Evolutionary conservation across 129 eudicot genomes (phyloP).

Genomic region (Flaveria bidentis): DNA sequence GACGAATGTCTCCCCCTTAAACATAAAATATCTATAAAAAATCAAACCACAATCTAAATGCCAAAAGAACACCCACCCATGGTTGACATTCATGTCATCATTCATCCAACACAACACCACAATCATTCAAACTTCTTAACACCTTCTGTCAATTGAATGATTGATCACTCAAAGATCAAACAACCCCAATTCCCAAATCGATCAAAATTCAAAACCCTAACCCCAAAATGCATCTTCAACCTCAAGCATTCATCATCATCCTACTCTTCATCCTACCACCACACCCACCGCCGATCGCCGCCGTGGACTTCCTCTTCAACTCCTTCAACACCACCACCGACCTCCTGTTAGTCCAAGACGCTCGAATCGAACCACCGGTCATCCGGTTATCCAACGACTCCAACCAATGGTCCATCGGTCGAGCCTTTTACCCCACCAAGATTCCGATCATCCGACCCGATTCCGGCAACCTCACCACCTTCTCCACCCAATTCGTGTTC

Average conservation of each 20-base stretch:
- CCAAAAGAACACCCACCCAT: background rate
- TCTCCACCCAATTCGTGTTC: constrained; percentile 70
- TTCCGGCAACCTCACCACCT: constrained; percentile 39
- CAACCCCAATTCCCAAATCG: background rate
- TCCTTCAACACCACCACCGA: constrained; percentile 50
- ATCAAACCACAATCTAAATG: background rate
- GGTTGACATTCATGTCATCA: background rate
- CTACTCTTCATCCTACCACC: constrained; percentile 12
- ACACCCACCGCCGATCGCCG: constrained; percentile 31
- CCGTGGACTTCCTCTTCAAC: constrained; percentile 67
- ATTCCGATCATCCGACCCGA: constrained; percentile 38
- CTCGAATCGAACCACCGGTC: constrained; percentile 59
- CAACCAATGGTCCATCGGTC: constrained; percentile 61
- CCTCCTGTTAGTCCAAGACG: constrained; percentile 45
- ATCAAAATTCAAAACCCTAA: background rate
- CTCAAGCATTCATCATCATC: background rate
- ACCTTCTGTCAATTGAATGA: background rate
- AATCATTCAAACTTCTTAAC: constrained; percentile 12
- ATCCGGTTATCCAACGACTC: constrained; percentile 66
- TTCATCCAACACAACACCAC: background rate
- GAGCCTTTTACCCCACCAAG: constrained; percentile 46
- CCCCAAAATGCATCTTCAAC: constrained; percentile 20
- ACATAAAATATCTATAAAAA: background rate
- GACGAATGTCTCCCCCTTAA: background rate
- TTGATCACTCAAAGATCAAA: background rate